Evolutionary conservation across 1,139 yeast species (phyloP).

Genomic region (Suhomyces yuchorum): DNA sequence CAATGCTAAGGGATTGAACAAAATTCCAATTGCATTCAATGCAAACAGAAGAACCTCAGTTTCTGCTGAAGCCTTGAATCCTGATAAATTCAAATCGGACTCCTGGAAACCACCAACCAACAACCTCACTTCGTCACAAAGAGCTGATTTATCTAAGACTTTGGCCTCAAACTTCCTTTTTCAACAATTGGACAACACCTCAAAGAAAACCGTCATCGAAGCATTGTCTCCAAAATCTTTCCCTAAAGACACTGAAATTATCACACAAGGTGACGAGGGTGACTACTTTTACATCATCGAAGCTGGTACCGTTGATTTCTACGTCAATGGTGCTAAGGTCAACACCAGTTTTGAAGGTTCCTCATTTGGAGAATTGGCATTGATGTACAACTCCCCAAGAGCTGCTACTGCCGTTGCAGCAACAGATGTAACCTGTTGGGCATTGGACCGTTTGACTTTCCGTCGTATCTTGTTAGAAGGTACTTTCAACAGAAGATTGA

Average conservation of each 20-base stretch:
- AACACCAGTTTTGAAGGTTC: slow-evolving; percentile 81
- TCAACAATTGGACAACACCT: slow-evolving; percentile 70
- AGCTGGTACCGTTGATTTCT: slow-evolving; percentile 78
- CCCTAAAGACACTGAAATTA: slow-evolving; percentile 63
- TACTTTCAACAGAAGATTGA: slow-evolving; percentile 83
- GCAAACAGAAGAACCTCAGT: slow-evolving; percentile 87
- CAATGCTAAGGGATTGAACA: slow-evolving; percentile 21
- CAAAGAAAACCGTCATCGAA: slow-evolving; percentile 74
- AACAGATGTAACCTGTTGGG: slow-evolving; percentile 73
- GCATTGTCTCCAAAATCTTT: slow-evolving; percentile 77
- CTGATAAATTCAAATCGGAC: slow-evolving; percentile 57
- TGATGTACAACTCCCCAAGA: slow-evolving; percentile 96
- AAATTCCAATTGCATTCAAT: slow-evolving; percentile 62
- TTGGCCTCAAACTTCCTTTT: slow-evolving; percentile 84
- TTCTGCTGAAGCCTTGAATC: slow-evolving; percentile 74
- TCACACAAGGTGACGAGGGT: slow-evolving; percentile 95
- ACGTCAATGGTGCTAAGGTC: slow-evolving; percentile 72
- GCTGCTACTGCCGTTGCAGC: slow-evolving; percentile 92
- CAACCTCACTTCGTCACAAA: slow-evolving; percentile 64
- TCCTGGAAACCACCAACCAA: slow-evolving; percentile 75
- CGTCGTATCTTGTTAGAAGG: slow-evolving; percentile 88
- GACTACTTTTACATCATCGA: slow-evolving; percentile 92
- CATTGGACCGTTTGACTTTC: slow-evolving; percentile 89
- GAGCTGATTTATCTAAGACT: slow-evolving; percentile 65
- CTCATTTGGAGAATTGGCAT: slow-evolving; percentile 93